These are phyloP conservation scores for Ustanciosporium gigantosporum DNA, from an alignment of 1,284 basidiomycete species.

Conservation along the genomic window DNA sequence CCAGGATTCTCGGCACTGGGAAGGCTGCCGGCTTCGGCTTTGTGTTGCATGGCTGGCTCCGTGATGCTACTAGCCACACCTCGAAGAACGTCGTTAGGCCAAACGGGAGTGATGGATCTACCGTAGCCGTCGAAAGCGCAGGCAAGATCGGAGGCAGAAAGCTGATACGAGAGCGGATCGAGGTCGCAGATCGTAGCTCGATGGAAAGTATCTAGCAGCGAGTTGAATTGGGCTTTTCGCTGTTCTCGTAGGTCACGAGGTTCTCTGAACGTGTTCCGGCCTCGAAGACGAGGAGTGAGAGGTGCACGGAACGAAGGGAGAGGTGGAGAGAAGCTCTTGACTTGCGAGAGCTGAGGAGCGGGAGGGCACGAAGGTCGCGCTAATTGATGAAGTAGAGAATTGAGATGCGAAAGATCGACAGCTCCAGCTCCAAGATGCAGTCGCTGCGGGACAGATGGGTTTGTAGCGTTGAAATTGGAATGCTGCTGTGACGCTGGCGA, in stretches of 20 bases:
- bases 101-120: slow-evolving; percentile 8
- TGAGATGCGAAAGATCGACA: slow-evolving; percentile 32
- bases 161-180: slow-evolving; percentile 25
- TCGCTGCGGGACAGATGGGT: too few species aligned
- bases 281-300: slow-evolving; percentile 33
- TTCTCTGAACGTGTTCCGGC: slow-evolving; percentile 22
- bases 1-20: slow-evolving; percentile 50
- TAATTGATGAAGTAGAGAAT: slow-evolving; percentile 32
- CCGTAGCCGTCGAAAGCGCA: slow-evolving; percentile 27
- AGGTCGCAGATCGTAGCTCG: slow-evolving; percentile 42
- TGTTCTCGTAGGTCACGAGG: slow-evolving; percentile 18
- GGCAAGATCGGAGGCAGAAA: slow-evolving; percentile 33
- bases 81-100: slow-evolving; percentile 40
- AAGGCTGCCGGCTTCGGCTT: slow-evolving; percentile 14
- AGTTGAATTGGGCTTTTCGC: slow-evolving; percentile 38
- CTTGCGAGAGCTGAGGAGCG: slow-evolving; percentile 6
- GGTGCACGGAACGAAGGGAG: slow-evolving; percentile 14
- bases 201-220: slow-evolving; percentile 42
- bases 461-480: too few species aligned
- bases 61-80: slow-evolving; percentile 45
- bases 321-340: slow-evolving; percentile 4
- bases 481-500: too few species aligned
- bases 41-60: slow-evolving; percentile 27
- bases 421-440: too few species aligned
- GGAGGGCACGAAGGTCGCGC: slow-evolving; percentile 9